A percentile compares a stretch with the other conserved stretches of the same genome.
Evolutionary conservation across 1,284 basidiomycete genomes (phyloP).

Genomic region (Sphaerobolus stellatus): DNA sequence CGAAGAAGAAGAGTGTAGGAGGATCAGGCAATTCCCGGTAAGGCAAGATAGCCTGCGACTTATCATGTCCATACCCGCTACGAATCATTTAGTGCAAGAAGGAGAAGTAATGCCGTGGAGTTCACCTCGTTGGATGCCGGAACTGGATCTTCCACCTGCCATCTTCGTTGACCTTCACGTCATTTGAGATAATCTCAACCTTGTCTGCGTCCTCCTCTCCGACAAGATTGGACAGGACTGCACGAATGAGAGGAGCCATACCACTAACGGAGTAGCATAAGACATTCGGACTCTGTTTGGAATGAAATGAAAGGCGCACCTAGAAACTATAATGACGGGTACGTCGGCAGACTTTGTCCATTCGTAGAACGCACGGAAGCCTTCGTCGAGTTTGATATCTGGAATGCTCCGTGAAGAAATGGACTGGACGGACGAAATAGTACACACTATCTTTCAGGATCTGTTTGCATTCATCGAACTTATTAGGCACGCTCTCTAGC

Average conservation of each 20-base stretch:
- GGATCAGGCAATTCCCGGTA: slow-evolving; percentile 70
- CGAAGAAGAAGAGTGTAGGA: slow-evolving; percentile 91
- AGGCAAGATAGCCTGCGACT: slow-evolving; percentile 86
- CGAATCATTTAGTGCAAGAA: background rate
- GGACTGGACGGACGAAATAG: slow-evolving; percentile 15
- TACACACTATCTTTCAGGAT: slow-evolving; percentile 58
- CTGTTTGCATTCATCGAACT: slow-evolving; percentile 80
- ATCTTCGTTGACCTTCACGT: slow-evolving; percentile 63
- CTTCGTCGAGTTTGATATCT: slow-evolving; percentile 85
- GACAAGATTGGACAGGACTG: slow-evolving; percentile 77
- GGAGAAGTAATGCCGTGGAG: background rate
- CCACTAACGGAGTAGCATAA: slow-evolving; percentile 51
- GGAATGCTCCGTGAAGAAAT: slow-evolving; percentile 10
- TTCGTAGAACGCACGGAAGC: slow-evolving; percentile 82
- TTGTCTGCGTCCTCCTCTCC: slow-evolving; percentile 69
- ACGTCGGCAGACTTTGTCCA: slow-evolving; percentile 79
- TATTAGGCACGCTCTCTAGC: slow-evolving; percentile 70
- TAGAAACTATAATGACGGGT: slow-evolving; percentile 90
- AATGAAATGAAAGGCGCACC: slow-evolving; percentile 42
- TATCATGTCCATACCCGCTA: slow-evolving; percentile 89
- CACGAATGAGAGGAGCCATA: slow-evolving; percentile 89
- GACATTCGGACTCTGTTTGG: background rate
- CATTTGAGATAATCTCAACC: slow-evolving; percentile 90
- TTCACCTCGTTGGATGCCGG: slow-evolving; percentile 80
- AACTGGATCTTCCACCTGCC: slow-evolving; percentile 85